Percentiles rank a stretch among this genome's conserved stretches.
Evolutionary conservation across 2,329 filamentous ascomycete genomes (phyloP).

Genomic region (Pseudogymnoascus sp.): DNA sequence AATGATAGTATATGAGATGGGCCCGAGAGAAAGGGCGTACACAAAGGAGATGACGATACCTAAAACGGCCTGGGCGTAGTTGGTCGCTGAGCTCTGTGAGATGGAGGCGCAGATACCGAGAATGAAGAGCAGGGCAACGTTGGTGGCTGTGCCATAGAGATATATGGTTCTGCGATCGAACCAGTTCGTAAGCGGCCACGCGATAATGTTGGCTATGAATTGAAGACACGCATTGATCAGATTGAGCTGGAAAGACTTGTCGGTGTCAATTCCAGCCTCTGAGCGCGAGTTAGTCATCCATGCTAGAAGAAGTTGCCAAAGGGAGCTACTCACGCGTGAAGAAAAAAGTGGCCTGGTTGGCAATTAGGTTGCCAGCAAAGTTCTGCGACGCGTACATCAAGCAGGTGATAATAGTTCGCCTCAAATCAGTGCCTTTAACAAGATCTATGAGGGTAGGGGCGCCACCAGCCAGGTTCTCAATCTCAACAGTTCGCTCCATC

Average conservation of each 20-base stretch:
- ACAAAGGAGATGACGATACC: conserved; percentile 43
- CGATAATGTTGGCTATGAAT: conserved; percentile 30
- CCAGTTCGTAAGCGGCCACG: conserved; percentile 30
- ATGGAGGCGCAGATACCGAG: conserved; percentile 31
- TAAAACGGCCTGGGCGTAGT: conserved; percentile 37
- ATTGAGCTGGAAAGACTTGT: not conserved
- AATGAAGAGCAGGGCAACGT: conserved; percentile 30
- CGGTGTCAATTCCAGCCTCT: conserved; percentile 11
- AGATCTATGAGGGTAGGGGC: conserved; percentile 43
- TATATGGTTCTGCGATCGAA: conserved; percentile 35
- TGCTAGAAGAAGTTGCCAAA: not conserved
- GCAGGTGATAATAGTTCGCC: conserved; percentile 47
- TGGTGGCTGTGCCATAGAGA: conserved; percentile 30
- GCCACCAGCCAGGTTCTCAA: conserved; percentile 34
- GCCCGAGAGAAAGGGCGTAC: conserved; percentile 45
- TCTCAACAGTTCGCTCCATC: conserved; percentile 49
- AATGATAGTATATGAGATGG: conserved; percentile 27
- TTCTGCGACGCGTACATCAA: conserved; percentile 52
- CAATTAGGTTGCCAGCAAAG: conserved; percentile 52
- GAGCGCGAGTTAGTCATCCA: conserved; percentile 27
- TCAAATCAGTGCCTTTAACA: conserved; percentile 45
- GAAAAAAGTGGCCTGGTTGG: conserved; percentile 55
- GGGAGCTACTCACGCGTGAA: conserved; percentile 33
- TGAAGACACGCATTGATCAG: conserved; percentile 1
- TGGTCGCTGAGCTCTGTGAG: conserved; percentile 22